Base-by-base conservation (phyloP, 73 alveolate genomes). In the Stentor coeruleus region DNA sequence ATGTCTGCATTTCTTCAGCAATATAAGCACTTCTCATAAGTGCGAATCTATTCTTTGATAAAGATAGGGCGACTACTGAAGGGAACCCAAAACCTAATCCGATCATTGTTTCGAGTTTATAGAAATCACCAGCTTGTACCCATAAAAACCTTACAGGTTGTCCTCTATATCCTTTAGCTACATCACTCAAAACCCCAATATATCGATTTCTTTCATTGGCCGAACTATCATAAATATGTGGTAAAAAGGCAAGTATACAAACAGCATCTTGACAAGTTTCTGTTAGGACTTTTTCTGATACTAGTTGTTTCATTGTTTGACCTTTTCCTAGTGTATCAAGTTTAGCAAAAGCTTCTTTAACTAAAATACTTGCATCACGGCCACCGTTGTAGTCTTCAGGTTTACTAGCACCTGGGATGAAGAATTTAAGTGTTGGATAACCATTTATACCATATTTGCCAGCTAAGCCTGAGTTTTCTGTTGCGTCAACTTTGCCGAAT, bases 401-500 rank as follows among this genome's bases (percentile, higher is more conserved):
- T 14, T 58, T 35, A 81, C 87, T 90, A 20, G 73, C 15, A 36
- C 87, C 87, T 0, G 92, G 89, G 38, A 89, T 89, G 91, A 96
- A 96, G 93, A 96, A 91, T 81, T 90, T 94, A 57, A 94, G 82
- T 3, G 99, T 90, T 35, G 99, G 99, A 74, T 92, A 94, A 14
- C 97, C 97, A 3, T 55, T 33, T n/a, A 94, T 93, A 31, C 91
- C 91, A 76, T 86, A 94, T 81, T 95, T 88, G 60, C 58, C 59
- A 0, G 99, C 99, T 38, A 96, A 77, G 41, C 75, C 86, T 39
- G 87, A 30, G 59, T 95, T 92, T 6, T 82, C 97, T 2, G 98
- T 91, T 3, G 99, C 99, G 79, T 96, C 99, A 35, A 96, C 93
- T 82, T 96, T 96, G 15, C 97, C 98, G 35, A 96, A 86, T 85